These are phyloP conservation scores for Gossypium herbaceum DNA, from an alignment of 345 rosid species.

Conservation along the genomic window DNA sequence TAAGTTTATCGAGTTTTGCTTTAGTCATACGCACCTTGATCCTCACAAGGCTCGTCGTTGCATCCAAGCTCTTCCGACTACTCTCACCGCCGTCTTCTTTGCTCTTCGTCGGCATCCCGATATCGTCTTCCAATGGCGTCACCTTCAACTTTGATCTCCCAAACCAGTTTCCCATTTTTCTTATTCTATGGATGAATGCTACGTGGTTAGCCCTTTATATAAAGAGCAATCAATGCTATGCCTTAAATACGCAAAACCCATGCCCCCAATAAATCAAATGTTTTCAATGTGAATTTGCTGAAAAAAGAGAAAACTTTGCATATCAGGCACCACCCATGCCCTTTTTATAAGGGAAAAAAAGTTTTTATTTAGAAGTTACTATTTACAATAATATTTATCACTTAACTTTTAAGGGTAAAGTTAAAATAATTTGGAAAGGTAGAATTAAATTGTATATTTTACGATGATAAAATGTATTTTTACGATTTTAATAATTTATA, in stretches of 20 bases:
- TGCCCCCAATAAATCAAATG: background rate
- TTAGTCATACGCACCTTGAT: slow-evolving; percentile 1
- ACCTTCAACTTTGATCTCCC: slow-evolving; percentile 4
- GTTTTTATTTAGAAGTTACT: no score
- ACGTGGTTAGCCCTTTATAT: background rate
- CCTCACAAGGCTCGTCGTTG: background rate
- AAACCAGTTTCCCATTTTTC: background rate
- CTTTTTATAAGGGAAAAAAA: background rate
- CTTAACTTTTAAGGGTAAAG: no score
- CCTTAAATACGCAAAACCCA: background rate
- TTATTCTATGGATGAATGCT: no score
- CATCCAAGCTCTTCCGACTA: background rate
- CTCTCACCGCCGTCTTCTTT: background rate
- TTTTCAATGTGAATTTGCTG: slow-evolving; percentile 2
- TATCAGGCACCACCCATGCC: background rate
- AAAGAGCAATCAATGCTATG: background rate
- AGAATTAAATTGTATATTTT: no score
- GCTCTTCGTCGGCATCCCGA: background rate
- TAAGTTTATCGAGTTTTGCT: background rate
- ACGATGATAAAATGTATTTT: no score
- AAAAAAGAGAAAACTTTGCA: background rate
- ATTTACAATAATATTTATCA: no score
- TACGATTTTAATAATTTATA: no score
- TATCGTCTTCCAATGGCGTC: background rate
- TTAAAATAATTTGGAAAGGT: rapidly evolving